phyloP scores from a whole-genome alignment of 768 basidiomycete genomes.

The Trametes punicea region DNA sequence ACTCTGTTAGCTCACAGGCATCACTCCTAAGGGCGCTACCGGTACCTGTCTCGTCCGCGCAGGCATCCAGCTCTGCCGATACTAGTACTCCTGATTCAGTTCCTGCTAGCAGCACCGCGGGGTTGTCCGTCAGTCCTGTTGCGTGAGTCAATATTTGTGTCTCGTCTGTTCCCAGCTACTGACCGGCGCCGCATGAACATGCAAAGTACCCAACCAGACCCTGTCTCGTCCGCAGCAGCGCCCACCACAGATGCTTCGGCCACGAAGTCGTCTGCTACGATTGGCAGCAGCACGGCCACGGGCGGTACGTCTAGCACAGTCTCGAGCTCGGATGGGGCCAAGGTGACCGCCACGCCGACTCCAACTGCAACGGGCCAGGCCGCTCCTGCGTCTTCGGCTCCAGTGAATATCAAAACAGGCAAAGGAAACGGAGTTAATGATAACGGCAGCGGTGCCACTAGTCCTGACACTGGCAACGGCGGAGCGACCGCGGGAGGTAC shows the following conservation, averaged over 20 bases:
- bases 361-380: not conserved
- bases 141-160: not conserved
- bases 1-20: too few relatives aligned
- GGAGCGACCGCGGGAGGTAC: not conserved
- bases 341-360: not conserved
- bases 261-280: not conserved
- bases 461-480: not conserved
- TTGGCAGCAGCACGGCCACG: not conserved
- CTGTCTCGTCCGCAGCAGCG: not conserved
- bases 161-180: not conserved
- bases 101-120: not conserved
- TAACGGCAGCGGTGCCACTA: not conserved
- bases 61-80: too few relatives aligned
- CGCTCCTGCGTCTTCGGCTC: not conserved
- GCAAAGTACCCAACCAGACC: not conserved
- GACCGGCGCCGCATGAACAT: too few relatives aligned
- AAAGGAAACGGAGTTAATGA: not conserved
- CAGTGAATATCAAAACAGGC: not conserved
- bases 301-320: not conserved
- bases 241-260: not conserved
- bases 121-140: not conserved
- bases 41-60: too few relatives aligned
- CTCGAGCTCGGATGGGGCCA: not conserved
- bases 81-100: too few relatives aligned
- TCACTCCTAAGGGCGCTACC: too few relatives aligned